These are phyloP conservation scores for Stagonosporopsis rhizophila DNA, from an alignment of 2,329 filamentous ascomycete species.

Conservation along the genomic window DNA sequence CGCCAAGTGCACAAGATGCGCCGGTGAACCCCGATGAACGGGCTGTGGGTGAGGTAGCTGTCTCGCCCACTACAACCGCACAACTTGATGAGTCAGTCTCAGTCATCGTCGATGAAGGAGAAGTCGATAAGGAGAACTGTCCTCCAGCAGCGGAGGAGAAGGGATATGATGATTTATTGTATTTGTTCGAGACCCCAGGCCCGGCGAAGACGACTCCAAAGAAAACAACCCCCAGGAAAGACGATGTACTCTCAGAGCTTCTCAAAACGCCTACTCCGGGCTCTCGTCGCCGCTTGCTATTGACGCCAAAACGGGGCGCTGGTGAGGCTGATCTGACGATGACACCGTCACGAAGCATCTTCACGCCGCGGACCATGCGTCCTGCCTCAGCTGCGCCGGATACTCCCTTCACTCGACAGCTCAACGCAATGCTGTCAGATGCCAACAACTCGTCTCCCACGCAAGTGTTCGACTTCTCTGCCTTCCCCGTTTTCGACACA, in stretches of 20 bases:
- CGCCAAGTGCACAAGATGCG: neutral
- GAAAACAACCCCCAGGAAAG: conserved; percentile 64
- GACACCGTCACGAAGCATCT: conserved; percentile 48
- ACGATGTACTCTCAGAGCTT: conserved; percentile 60
- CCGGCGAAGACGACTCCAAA: conserved; percentile 61
- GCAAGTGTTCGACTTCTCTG: conserved; percentile 40
- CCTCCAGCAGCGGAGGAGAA: conserved; percentile 48
- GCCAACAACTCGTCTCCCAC: conserved; percentile 40
- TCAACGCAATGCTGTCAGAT: conserved; percentile 66
- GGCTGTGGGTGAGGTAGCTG: neutral
- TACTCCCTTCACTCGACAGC: conserved; percentile 68
- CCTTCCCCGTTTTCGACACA: conserved; percentile 46
- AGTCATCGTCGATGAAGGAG: conserved; percentile 1
- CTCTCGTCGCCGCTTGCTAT: conserved; percentile 45
- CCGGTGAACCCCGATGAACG: neutral
- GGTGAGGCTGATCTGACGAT: conserved; percentile 31
- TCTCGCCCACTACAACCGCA: neutral
- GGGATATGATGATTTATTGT: conserved; percentile 62
- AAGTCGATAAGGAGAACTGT: conserved; percentile 65
- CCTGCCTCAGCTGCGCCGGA: conserved; percentile 43
- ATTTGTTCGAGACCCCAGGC: conserved; percentile 71
- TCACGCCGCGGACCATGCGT: conserved; percentile 46
- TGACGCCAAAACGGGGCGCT: conserved; percentile 42
- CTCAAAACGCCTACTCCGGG: conserved; percentile 55
- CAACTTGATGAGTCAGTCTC: neutral